phyloP scores from a whole-genome alignment of 2,329 filamentous ascomycete genomes.

The Fusarium annulatum region DNA sequence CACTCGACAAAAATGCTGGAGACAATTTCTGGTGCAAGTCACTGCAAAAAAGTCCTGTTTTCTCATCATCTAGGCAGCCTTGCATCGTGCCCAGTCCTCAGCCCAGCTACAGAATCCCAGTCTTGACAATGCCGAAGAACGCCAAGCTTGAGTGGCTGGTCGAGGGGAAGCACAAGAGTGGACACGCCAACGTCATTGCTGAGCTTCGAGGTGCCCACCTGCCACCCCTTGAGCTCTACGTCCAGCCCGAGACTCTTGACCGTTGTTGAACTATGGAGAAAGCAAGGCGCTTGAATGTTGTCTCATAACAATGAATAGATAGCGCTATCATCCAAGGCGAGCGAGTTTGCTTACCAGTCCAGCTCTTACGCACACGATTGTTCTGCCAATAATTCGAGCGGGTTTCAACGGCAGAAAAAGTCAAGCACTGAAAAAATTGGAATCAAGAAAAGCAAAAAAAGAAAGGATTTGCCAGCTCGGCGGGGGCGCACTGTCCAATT shows the following conservation, averaged over 20 bases:
- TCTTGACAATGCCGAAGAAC: conserved; percentile 19
- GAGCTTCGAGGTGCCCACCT: conserved; percentile 2
- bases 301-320: not conserved
- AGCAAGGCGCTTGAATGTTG: not conserved
- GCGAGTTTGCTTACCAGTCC: not conserved
- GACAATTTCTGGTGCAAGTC: not conserved
- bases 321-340: not conserved
- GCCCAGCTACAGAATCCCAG: not conserved
- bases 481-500: conserved; percentile 19
- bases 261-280: not conserved
- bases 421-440: not conserved
- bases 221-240: not conserved
- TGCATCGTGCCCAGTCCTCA: not conserved
- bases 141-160: conserved; percentile 8
- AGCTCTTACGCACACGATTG: not conserved
- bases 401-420: not conserved
- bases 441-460: not conserved
- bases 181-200: conserved; percentile 26
- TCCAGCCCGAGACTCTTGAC: not conserved
- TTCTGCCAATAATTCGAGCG: not conserved
- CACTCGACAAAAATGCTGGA: not conserved
- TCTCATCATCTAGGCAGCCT: not conserved
- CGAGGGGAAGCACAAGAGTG: conserved; percentile 14
- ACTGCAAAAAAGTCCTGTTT: not conserved
- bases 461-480: not conserved